These are phyloP conservation scores for Aleurites moluccanus DNA, from an alignment of 441 rosid species.

Conservation along the genomic window DNA sequence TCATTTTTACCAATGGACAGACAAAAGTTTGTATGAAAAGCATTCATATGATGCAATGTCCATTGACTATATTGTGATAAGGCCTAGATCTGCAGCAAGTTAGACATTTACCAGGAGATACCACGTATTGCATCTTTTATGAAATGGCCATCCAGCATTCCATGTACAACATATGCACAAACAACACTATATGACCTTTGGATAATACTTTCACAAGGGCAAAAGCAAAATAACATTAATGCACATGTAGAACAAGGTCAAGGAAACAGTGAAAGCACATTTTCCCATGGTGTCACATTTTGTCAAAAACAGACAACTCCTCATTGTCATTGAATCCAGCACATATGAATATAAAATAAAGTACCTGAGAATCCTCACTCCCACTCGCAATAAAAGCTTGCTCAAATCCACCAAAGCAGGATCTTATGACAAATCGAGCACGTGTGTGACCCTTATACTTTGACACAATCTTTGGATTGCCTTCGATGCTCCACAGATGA, in stretches of 20 bases:
- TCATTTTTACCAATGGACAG: not conserved
- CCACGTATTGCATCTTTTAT: not conserved
- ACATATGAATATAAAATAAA: not conserved
- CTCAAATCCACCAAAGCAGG: constrained; percentile 73
- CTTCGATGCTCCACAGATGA: constrained; percentile 63
- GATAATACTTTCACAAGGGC: not conserved
- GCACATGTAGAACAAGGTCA: not conserved
- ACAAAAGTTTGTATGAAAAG: not conserved
- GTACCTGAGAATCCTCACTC: constrained; percentile 75
- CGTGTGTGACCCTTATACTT: constrained; percentile 64
- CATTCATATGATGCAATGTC: not conserved
- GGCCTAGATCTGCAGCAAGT: not conserved
- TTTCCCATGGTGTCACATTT: constrained; percentile 9
- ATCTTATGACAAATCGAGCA: constrained; percentile 54
- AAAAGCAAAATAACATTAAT: constrained; percentile 5
- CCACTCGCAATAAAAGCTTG: constrained; percentile 74
- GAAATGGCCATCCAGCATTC: not conserved
- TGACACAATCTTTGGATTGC: constrained; percentile 43
- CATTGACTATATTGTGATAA: not conserved
- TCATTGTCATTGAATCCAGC: not conserved
- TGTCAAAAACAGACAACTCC: not conserved
- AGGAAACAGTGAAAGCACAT: not conserved
- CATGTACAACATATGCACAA: not conserved
- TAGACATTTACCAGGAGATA: not conserved
- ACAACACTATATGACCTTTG: not conserved